phyloP scores from a whole-genome alignment of 2,329 filamentous ascomycete genomes.

The Thielaviopsis musarum region DNA sequence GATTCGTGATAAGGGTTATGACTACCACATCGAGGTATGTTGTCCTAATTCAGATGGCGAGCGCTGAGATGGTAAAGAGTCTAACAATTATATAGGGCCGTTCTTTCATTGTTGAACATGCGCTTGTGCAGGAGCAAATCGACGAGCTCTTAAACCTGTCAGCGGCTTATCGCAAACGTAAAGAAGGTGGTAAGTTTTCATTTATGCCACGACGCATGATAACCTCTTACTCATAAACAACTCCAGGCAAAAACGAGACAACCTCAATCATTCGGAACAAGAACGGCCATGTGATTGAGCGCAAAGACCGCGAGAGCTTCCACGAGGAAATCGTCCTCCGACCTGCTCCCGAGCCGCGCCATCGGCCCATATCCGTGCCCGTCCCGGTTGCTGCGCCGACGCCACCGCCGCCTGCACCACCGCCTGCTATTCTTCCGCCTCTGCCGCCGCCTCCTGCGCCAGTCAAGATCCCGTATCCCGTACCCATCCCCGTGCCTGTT shows the following conservation, averaged over 20 bases:
- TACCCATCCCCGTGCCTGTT: slow-evolving; percentile 5
- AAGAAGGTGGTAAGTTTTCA: slow-evolving; percentile 2
- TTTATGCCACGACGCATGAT: not conserved
- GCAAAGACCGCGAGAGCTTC: slow-evolving; percentile 8
- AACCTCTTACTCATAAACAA: not conserved
- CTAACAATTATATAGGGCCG: slow-evolving; percentile 42
- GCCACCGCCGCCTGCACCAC: slow-evolving; percentile 2
- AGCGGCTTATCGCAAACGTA: slow-evolving; percentile 53
- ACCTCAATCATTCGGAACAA: slow-evolving; percentile 6
- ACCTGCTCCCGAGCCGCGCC: not conserved
- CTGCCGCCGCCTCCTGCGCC: not conserved
- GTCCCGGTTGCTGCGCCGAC: not conserved
- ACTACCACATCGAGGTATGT: slow-evolving; percentile 68
- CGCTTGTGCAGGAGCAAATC: slow-evolving; percentile 78
- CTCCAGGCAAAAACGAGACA: not conserved
- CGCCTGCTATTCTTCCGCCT: not conserved
- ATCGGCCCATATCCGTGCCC: slow-evolving; percentile 2
- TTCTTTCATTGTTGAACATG: slow-evolving; percentile 65
- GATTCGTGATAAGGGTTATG: slow-evolving; percentile 70
- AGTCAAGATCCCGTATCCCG: slow-evolving; percentile 6
- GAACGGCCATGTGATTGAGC: slow-evolving; percentile 9
- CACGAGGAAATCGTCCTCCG: slow-evolving; percentile 10
- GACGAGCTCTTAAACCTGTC: slow-evolving; percentile 75
- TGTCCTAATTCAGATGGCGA: not conserved
- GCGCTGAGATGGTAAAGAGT: not conserved